phyloP scores from a whole-genome alignment of 768 basidiomycete genomes.

The Porphyrellus cyaneotinctus region DNA sequence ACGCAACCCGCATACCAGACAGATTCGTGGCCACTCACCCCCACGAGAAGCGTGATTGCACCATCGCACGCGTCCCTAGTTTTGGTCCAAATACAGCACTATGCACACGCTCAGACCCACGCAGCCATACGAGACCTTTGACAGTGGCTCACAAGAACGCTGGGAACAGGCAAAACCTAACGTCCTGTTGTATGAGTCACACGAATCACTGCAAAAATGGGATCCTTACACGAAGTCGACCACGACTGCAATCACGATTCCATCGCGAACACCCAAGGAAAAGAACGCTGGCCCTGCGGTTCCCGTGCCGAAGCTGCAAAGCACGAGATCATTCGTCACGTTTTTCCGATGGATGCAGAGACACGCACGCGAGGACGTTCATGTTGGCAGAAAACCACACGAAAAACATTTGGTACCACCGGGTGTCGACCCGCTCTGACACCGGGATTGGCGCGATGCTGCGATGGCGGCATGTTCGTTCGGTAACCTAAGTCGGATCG shows the following conservation, averaged over 20 bases:
- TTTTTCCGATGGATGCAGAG: background rate
- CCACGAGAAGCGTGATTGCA: constrained; percentile 51
- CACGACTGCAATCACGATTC: constrained; percentile 38
- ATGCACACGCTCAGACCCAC: background rate
- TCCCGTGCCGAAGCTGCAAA: constrained; percentile 44
- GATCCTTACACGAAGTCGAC: constrained; percentile 42
- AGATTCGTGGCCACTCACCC: constrained; percentile 33
- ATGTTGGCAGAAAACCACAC: constrained; percentile 49
- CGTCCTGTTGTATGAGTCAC: background rate
- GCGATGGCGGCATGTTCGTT: background rate
- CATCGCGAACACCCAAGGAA: constrained; percentile 41
- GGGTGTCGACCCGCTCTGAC: constrained; percentile 36
- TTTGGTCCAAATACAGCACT: constrained; percentile 53
- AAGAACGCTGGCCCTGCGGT: constrained; percentile 49
- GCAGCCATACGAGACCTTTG: background rate
- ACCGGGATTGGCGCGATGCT: constrained; percentile 39
- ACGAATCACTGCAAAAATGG: background rate
- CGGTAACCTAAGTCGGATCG: too few relatives aligned
- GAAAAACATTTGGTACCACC: constrained; percentile 46
- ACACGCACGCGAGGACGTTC: constrained; percentile 40
- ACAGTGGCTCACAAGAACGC: constrained; percentile 35
- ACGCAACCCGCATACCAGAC: constrained; percentile 6
- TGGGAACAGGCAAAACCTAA: constrained; percentile 34
- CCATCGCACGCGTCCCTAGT: constrained; percentile 55
- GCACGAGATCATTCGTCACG: background rate